phyloP scores from a whole-genome alignment of 495 filamentous ascomycete species.

The Echria macrotheca region DNA sequence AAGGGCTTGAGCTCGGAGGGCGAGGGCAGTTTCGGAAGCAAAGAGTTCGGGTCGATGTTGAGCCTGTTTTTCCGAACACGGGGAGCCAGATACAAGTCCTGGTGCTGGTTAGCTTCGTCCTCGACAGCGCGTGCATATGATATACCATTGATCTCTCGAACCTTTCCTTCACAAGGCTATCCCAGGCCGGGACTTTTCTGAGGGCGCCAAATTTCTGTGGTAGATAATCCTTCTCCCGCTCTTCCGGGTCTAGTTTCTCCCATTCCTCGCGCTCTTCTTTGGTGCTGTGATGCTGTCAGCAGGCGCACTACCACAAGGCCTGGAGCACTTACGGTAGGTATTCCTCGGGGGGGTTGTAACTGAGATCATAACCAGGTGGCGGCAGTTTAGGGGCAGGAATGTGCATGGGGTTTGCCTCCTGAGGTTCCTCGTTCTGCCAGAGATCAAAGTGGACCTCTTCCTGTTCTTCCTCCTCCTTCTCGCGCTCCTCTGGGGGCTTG shows the following conservation, averaged over 20 bases:
- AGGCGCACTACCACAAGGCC: background rate
- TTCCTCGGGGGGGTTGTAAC: conserved; percentile 93
- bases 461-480: conserved; percentile 62
- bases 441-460: conserved; percentile 74
- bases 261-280: conserved; percentile 79
- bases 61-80: conserved; percentile 86
- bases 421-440: conserved; percentile 84
- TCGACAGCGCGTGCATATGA: background rate
- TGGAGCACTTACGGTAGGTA: conserved; percentile 60
- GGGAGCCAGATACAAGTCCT: conserved; percentile 89
- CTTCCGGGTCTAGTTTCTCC: conserved; percentile 84
- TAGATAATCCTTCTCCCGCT: conserved; percentile 83
- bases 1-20: conserved; percentile 92
- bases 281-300: conserved; percentile 35
- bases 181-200: conserved; percentile 89
- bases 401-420: conserved; percentile 86
- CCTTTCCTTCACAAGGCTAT: conserved; percentile 83
- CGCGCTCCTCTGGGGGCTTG: conserved; percentile 69
- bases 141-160: conserved; percentile 78
- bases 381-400: conserved; percentile 93
- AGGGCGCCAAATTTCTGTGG: conserved; percentile 75
- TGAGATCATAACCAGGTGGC: conserved; percentile 89
- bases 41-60: conserved; percentile 90
- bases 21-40: conserved; percentile 91
- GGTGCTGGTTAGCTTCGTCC: background rate